A percentile compares a stretch with the other conserved stretches of the same genome.
phyloP scores from a whole-genome alignment of 441 rosid genomes.

The Heliophila coronopifolia region DNA sequence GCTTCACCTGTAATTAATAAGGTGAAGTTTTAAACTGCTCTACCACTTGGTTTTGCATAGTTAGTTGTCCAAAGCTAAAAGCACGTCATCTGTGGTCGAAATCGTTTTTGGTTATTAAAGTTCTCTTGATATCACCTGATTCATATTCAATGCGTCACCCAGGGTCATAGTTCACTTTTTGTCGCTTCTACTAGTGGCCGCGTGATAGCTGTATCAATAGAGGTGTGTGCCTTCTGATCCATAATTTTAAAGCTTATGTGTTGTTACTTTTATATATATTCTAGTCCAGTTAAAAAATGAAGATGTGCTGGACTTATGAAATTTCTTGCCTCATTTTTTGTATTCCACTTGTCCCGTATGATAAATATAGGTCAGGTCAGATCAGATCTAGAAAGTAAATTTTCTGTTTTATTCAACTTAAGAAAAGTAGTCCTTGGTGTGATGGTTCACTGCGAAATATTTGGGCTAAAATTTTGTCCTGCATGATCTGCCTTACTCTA shows the following conservation, averaged over 20 bases:
- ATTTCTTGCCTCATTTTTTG: neutral
- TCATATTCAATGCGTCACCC: constrained; percentile 16
- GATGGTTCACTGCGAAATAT: neutral
- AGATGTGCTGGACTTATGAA: neutral
- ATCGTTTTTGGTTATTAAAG: neutral
- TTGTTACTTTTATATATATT: neutral
- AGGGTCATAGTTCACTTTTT: constrained; percentile 49
- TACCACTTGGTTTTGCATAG: constrained; percentile 11
- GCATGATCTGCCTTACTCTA: constrained; percentile 1
- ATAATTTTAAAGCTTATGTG: neutral
- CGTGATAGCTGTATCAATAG: constrained; percentile 64
- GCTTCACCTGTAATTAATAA: constrained; percentile 85
- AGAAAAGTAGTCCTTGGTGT: neutral
- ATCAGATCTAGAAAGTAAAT: neutral
- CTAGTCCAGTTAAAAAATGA: neutral
- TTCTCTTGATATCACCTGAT: constrained; percentile 11
- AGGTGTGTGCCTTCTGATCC: constrained; percentile 40
- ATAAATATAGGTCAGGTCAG: neutral
- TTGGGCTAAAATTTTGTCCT: neutral
- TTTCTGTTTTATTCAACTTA: neutral
- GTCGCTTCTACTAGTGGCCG: constrained; percentile 86
- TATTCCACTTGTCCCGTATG: neutral
- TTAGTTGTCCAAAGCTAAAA: constrained; percentile 10
- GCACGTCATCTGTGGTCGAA: neutral
- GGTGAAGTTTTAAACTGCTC: constrained; percentile 37